Base-by-base conservation (phyloP, 768 basidiomycete genomes). In the Suillus clintonianus region DNA sequence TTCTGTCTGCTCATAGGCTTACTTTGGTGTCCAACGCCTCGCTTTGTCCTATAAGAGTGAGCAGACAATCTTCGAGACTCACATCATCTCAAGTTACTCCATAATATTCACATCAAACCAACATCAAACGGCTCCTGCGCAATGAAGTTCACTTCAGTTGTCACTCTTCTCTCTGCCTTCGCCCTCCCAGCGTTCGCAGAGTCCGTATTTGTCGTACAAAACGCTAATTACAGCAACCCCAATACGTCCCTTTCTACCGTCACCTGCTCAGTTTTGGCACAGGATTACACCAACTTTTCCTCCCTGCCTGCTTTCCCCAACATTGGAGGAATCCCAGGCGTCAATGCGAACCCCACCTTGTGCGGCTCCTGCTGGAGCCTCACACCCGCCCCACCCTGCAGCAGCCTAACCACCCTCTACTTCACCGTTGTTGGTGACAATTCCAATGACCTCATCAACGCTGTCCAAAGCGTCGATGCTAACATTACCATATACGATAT, bases 361-460 rank as follows among this genome's bases (percentile, higher is more conserved):
- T 64, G 61, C 39, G 63, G 63, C 19, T 62, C 61, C 15, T 64
- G 61, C 30, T 63, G 61, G 63, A 41, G 27, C 9, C 51, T 64
- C n/a, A 37, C 19, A 3, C 53, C 51, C 14, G 42, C 27, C 9
- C 50, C 34, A 22, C 45, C 63, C 10, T 63, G 47, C 41, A 22
- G 51, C 13, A 9, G 5, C 4, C 24, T 0, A 27, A 37, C 14
- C 9, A 39, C 45, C 27, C 17, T 64, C 37, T 19, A 37, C 37
- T 10, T 63, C 62, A 62, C 60, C 4, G 51, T 61, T 15, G 4
- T 55, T 11, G 51, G 63, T 45, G 74, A 79, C 57, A 77, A 10
- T 14, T 1, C 14, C 24, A 64, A 69, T 0, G 75, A 74, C 4
- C 5, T 19, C 30, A 10, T 11, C 19, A 30, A 53, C 17, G 19